phyloP scores from a whole-genome alignment of 495 filamentous ascomycete species.

The Neurospora sp. region DNA sequence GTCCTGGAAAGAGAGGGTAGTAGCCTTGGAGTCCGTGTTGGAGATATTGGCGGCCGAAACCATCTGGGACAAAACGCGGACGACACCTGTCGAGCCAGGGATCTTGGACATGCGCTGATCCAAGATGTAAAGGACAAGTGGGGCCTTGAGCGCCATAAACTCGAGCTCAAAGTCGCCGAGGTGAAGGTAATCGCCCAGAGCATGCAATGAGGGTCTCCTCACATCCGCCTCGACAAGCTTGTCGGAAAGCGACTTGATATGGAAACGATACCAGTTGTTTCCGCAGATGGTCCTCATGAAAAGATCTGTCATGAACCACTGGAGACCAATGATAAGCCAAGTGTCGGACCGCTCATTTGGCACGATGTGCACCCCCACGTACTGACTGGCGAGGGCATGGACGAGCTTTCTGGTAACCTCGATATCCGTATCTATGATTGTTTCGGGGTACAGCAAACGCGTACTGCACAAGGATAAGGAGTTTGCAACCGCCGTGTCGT shows the following conservation, averaged over 20 bases:
- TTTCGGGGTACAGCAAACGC: conserved; percentile 69
- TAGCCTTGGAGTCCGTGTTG: conserved; percentile 56
- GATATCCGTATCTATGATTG: conserved; percentile 74
- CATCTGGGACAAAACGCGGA: conserved; percentile 72
- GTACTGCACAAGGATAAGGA: conserved; percentile 82
- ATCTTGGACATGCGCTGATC: conserved; percentile 83
- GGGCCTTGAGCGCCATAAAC: conserved; percentile 86
- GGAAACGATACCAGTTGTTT: conserved; percentile 87
- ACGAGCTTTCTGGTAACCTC: conserved; percentile 66
- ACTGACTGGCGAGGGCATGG: conserved; percentile 82
- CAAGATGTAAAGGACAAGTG: conserved; percentile 84
- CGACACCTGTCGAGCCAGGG: conserved; percentile 70
- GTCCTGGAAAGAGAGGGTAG: conserved; percentile 57
- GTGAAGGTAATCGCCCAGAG: conserved; percentile 65
- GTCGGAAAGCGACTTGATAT: conserved; percentile 80
- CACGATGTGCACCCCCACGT: conserved; percentile 83
- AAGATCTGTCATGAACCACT: conserved; percentile 85
- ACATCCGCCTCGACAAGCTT: conserved; percentile 71
- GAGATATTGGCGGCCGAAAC: conserved; percentile 74
- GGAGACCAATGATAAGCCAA: conserved; percentile 87
- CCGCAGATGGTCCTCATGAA: conserved; percentile 85
- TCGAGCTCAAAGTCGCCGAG: conserved; percentile 76
- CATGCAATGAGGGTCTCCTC: conserved; percentile 69
- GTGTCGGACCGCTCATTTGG: conserved; percentile 68
- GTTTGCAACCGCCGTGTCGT: conserved; percentile 64